Conservation (phyloP, 495 filamentous ascomycete species). For the Massariosphaeria phaeospora region DNA sequence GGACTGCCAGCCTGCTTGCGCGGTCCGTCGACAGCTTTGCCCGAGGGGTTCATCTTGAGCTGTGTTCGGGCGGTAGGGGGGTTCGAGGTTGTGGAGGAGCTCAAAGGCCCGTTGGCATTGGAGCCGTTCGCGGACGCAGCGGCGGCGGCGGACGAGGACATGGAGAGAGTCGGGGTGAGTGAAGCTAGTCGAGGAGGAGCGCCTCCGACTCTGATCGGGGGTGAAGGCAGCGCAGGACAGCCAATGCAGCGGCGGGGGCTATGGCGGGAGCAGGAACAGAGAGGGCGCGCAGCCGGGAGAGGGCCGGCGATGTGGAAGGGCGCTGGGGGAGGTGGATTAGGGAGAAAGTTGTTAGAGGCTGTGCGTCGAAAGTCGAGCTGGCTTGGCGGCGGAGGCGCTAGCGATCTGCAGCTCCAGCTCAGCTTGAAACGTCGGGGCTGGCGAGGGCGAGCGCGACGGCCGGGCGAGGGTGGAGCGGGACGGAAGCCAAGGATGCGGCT, state of each 20-base stretch:
- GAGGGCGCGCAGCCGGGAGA: conserved; percentile 1
- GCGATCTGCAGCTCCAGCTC: not conserved
- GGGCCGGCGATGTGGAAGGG: not conserved
- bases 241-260: conserved; percentile 13
- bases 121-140: conserved; percentile 50
- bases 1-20: conserved; percentile 57
- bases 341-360: conserved; percentile 14
- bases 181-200: conserved; percentile 18
- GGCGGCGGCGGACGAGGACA: conserved; percentile 51
- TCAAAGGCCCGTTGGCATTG: conserved; percentile 40
- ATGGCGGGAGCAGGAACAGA: not conserved
- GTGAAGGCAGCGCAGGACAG: not conserved
- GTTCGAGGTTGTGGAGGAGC: conserved; percentile 34
- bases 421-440: not conserved
- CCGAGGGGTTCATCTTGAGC: conserved; percentile 47
- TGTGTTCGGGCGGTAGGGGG: conserved; percentile 45
- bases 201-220: conserved; percentile 19
- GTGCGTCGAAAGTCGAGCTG: conserved; percentile 17
- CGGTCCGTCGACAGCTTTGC: conserved; percentile 49
- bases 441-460: no score
- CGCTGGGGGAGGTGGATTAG: conserved; percentile 1
- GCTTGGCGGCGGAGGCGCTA: conserved; percentile 7
- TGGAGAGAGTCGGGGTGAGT: conserved; percentile 30
- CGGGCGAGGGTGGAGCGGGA: not conserved
- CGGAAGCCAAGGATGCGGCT: conserved; percentile 13